Evolutionary conservation across 495 filamentous ascomycete species (phyloP).

Genomic region (Annulohypoxylon stygium): DNA sequence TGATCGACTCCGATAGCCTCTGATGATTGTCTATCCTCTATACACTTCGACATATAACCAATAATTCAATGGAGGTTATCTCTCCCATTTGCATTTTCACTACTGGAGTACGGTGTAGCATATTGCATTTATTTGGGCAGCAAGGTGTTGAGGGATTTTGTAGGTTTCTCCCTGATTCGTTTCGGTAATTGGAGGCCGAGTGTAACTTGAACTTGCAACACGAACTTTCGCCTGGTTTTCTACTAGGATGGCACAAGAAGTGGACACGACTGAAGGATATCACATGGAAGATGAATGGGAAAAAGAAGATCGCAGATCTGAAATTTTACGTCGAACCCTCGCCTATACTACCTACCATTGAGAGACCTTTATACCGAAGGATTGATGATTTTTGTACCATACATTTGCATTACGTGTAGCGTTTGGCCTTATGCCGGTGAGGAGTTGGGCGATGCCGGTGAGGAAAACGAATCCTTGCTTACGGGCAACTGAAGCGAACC

Average conservation of each 20-base stretch:
- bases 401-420: not conserved
- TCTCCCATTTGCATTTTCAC: not conserved
- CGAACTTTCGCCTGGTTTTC: not conserved
- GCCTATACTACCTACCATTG: not conserved
- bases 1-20: not conserved
- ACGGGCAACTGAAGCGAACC: not conserved
- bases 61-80: not conserved
- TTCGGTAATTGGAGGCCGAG: not conserved
- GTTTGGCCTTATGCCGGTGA: not conserved
- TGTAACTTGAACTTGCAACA: not conserved
- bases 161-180: not conserved
- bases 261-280: not conserved
- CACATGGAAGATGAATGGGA: no score
- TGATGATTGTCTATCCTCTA: not conserved
- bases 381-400: not conserved
- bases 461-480: not conserved
- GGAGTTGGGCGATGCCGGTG: not conserved
- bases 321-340: not conserved
- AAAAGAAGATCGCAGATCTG: not conserved
- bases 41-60: not conserved
- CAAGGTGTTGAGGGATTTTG: conserved; percentile 30
- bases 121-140: conserved; percentile 22
- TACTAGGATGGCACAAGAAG: not conserved
- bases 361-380: not conserved
- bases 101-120: not conserved